A percentile compares a stretch with the other conserved stretches of the same genome.
These are phyloP conservation scores for Cercospora brassicicola DNA, from an alignment of 2,329 filamentous ascomycete species.

Conservation along the genomic window DNA sequence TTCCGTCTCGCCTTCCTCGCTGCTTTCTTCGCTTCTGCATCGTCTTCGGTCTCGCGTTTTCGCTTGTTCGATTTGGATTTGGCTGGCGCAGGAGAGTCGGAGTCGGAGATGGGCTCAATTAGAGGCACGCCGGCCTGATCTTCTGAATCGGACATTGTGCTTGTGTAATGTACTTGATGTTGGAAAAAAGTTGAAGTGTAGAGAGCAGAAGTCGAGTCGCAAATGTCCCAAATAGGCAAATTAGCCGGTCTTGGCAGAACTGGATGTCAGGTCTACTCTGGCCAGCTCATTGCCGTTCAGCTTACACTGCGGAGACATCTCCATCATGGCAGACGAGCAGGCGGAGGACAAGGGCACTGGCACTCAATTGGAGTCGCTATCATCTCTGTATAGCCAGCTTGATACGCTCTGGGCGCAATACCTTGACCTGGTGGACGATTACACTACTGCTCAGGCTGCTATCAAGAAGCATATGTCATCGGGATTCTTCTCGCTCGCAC, in stretches of 20 bases:
- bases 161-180: background rate
- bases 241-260: background rate
- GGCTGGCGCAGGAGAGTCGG: conserved; percentile 32
- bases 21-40: conserved; percentile 41
- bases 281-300: background rate
- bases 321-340: conserved; percentile 1
- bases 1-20: conserved; percentile 60
- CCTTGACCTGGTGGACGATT: conserved; percentile 65
- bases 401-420: conserved; percentile 67
- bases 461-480: conserved; percentile 57
- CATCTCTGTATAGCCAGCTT: conserved; percentile 48
- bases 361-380: background rate
- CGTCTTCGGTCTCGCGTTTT: conserved; percentile 41
- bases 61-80: conserved; percentile 39
- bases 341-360: background rate
- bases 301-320: background rate
- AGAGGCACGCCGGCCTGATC: conserved; percentile 47
- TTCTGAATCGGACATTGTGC: conserved; percentile 48
- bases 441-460: conserved; percentile 59
- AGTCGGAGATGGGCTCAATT: conserved; percentile 45
- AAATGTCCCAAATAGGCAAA: conserved; percentile 4
- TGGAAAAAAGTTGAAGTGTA: background rate
- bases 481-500: conserved; percentile 59
- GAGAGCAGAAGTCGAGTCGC: conserved; percentile 11
- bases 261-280: background rate